phyloP scores from a whole-genome alignment of 2,329 filamentous ascomycete genomes.

The Sclerotinia minor region DNA sequence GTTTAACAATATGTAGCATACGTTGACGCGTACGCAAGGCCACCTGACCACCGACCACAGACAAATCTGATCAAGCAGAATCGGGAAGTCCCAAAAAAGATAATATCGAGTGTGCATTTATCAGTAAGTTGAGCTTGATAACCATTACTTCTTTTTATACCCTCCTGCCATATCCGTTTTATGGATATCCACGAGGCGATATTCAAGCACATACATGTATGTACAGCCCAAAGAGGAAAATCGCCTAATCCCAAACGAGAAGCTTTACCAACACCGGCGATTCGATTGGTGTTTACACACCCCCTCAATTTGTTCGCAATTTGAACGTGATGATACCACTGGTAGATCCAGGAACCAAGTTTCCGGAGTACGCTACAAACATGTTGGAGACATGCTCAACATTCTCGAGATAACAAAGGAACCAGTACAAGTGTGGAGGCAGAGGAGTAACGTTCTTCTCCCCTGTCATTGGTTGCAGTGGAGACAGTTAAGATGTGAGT shows the following conservation, averaged over 20 bases:
- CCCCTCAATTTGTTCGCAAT: conserved; percentile 28
- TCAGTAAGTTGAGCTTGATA: conserved; percentile 25
- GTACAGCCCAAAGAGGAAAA: conserved; percentile 26
- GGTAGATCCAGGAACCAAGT: conserved; percentile 28
- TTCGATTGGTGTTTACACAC: conserved; percentile 32
- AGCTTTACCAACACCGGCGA: conserved; percentile 17
- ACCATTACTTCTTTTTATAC: conserved; percentile 32
- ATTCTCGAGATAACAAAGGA: not conserved
- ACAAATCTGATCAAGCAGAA: not conserved
- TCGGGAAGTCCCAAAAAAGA: not conserved
- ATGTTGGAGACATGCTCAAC: conserved; percentile 26
- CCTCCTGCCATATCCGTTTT: conserved; percentile 37
- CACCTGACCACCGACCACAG: not conserved
- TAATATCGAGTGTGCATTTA: not conserved
- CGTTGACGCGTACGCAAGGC: conserved; percentile 29
- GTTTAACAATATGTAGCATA: conserved; percentile 24
- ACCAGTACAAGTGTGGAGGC: not conserved
- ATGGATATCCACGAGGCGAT: conserved; percentile 34
- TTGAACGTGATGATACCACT: conserved; percentile 34
- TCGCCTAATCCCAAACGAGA: conserved; percentile 17
- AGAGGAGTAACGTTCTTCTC: no score
- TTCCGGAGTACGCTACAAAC: conserved; percentile 30
- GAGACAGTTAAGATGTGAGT: not conserved
- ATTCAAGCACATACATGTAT: conserved; percentile 33
- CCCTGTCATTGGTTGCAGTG: not conserved